A percentile compares a stretch with the other conserved stretches of the same genome.
Conservation (phyloP, 78 protist genomes). For the Bigelowiella natans region DNA sequence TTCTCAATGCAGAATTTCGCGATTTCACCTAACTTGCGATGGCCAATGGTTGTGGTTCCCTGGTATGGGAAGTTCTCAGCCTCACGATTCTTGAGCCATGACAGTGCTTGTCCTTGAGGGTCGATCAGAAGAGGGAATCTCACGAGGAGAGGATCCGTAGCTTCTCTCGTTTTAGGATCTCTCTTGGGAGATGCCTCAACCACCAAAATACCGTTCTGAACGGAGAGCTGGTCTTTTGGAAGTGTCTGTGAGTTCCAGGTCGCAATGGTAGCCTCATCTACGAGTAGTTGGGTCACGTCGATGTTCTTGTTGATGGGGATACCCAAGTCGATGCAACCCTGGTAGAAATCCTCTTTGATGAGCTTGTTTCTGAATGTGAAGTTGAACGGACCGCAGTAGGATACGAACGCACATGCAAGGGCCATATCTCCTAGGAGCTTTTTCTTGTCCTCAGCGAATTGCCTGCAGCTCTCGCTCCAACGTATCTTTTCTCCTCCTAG, state of each 20-base stretch:
- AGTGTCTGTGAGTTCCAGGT: constrained; percentile 76
- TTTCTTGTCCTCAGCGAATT: constrained; percentile 40
- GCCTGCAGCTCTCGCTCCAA: constrained; percentile 57
- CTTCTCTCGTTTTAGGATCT: not conserved
- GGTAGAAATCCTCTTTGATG: constrained; percentile 27
- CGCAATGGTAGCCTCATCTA: constrained; percentile 52
- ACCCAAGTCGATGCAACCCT: not conserved
- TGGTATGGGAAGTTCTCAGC: constrained; percentile 7
- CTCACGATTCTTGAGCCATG: constrained; percentile 63
- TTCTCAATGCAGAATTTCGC: constrained; percentile 5
- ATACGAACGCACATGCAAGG: constrained; percentile 61
- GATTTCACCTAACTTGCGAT: constrained; percentile 45
- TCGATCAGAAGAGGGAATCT: constrained; percentile 76
- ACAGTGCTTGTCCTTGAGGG: constrained; percentile 78
- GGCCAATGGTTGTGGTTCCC: constrained; percentile 26
- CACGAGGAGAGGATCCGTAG: not conserved
- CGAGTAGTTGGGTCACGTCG: constrained; percentile 40
- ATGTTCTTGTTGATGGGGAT: constrained; percentile 60
- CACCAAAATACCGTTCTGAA: constrained; percentile 77
- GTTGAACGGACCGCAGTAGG: constrained; percentile 80
- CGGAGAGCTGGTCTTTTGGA: constrained; percentile 76
- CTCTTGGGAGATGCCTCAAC: constrained; percentile 20
- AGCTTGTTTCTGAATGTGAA: constrained; percentile 53
- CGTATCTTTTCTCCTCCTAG: constrained; percentile 71
- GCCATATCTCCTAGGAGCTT: constrained; percentile 73